Base-by-base conservation (phyloP, 257 asterid species). In the Solanum virginianum region DNA sequence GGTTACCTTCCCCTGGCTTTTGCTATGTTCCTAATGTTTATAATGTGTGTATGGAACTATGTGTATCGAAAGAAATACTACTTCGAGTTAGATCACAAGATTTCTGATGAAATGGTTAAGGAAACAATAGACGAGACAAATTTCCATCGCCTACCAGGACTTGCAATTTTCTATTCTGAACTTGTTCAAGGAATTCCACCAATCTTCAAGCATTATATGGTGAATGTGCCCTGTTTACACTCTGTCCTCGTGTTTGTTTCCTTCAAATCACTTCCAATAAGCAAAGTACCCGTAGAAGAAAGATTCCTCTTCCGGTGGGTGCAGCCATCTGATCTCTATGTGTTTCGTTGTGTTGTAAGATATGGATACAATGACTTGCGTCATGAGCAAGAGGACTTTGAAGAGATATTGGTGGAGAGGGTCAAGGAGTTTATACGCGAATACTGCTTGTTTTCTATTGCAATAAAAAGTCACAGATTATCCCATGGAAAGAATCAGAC, bases 131-230 rank as follows among this genome's bases (percentile, higher is more conserved):
- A 16, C 0, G 85, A 88, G 0, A 87, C 86, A 5, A 87, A 15
- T 8, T 72, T 87, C 59, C 80, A 26, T 18, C 89, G 94, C 11
- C 14, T 92, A 22, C 92, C 90, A 0, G 94, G 97, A 5, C 85
- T 93, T 4, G 94, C 95, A 3, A 81, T 93, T 51, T 92, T 93
- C 83, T 93, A 93, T 75, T 92, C 94, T 0, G 95, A 92, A 57
- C 88, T 93, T 8, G 97, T 91, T 0, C 95, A 92, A 1, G 97
- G 94, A 2, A 93, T 93, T 24, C 95, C 95, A 2, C 93, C 94
- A 0, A 91, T 93, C 20, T 92, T 93, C 91, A 84, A 83, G 87
- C 97, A 91, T 63, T 93, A 92, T 3, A 89, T 92, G 0, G 89
- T 56, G 10, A 93, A 91, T 20, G 95, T 92, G 0, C 94, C 93